Conservation (phyloP, 495 filamentous ascomycete genomes). For the Sordaria brevicollis region DNA sequence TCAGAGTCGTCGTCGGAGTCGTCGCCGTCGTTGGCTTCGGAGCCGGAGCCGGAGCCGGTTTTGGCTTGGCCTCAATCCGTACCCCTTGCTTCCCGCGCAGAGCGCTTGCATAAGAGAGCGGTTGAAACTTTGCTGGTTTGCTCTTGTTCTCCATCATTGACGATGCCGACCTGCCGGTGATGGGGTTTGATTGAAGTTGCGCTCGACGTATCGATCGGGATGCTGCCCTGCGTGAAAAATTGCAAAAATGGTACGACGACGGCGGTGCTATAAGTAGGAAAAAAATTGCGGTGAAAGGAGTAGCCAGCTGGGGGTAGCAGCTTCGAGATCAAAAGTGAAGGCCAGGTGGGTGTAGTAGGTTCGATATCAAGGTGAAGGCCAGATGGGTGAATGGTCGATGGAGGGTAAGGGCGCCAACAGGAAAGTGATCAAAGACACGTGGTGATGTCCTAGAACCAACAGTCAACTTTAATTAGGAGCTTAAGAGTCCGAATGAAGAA, state of each 20-base stretch:
- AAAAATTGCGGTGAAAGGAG: background rate
- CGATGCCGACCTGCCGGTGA: background rate
- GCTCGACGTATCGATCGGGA: background rate
- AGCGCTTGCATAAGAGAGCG: background rate
- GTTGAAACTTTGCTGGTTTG: background rate
- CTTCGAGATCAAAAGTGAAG: background rate
- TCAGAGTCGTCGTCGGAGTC: too few relatives aligned
- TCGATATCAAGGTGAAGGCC: background rate
- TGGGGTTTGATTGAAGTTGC: background rate
- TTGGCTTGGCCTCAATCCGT: background rate
- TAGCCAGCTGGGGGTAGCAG: background rate
- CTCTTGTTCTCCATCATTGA: background rate
- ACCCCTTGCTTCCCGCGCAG: background rate
- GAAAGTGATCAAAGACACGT: background rate
- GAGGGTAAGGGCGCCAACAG: background rate
- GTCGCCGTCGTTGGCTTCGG: too few relatives aligned
- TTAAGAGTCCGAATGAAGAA: background rate
- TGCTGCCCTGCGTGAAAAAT: background rate
- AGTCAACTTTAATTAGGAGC: background rate
- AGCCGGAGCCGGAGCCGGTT: background rate
- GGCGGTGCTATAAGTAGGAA: background rate
- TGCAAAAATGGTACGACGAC: background rate
- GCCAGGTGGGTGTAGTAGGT: background rate
- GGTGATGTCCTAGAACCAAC: background rate
- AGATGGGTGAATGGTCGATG: background rate